Evolutionary conservation across 768 basidiomycete genomes (phyloP).

Genomic region (Auriscalpium vulgare): DNA sequence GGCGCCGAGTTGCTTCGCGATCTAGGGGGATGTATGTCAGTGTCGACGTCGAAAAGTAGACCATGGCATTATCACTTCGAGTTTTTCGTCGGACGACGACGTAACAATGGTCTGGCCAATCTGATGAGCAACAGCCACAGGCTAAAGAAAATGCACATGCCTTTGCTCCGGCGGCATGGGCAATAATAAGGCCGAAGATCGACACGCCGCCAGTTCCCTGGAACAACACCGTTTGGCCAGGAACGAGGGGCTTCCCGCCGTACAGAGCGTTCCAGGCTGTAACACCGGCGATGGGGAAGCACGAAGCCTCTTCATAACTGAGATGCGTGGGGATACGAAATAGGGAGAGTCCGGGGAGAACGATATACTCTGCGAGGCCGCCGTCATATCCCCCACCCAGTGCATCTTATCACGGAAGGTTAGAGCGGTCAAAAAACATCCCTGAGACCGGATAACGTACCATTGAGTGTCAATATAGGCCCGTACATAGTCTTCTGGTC

Average conservation of each 20-base stretch:
- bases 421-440: no score
- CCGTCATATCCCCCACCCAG: slow-evolving; percentile 41
- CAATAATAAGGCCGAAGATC: slow-evolving; percentile 53
- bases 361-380: slow-evolving; percentile 45
- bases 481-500: not conserved
- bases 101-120: slow-evolving; percentile 43
- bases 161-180: slow-evolving; percentile 49
- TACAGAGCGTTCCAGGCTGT: slow-evolving; percentile 57
- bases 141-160: not conserved
- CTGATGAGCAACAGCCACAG: not conserved
- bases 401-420: no score
- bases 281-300: slow-evolving; percentile 53
- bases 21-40: not conserved
- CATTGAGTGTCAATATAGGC: not conserved
- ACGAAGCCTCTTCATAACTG: slow-evolving; percentile 56
- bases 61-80: slow-evolving; percentile 21
- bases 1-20: slow-evolving; percentile 43
- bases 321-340: slow-evolving; percentile 48
- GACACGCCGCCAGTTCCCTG: slow-evolving; percentile 53
- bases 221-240: slow-evolving; percentile 50
- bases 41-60: not conserved
- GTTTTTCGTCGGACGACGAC: slow-evolving; percentile 59
- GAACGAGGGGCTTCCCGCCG: slow-evolving; percentile 43
- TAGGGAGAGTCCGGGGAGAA: slow-evolving; percentile 34
- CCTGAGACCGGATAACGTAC: not conserved